Percentiles rank a stretch among this genome's conserved stretches.
These are phyloP conservation scores for Coemansia sp. DNA, from an alignment of 192 early-diverging fungal genomes.

Conservation along the genomic window DNA sequence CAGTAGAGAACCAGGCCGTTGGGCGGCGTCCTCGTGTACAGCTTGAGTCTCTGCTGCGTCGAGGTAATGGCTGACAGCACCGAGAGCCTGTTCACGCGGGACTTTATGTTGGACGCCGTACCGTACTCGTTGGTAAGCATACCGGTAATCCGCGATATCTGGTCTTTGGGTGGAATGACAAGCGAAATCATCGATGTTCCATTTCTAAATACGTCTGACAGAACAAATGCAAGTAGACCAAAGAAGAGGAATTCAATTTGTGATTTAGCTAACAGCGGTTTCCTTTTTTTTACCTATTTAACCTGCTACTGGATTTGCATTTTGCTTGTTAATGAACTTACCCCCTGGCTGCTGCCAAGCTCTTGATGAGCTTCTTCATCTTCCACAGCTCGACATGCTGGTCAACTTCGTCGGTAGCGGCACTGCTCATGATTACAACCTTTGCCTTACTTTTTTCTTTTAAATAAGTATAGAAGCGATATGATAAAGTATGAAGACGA, in stretches of 20 bases:
- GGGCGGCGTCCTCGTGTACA: constrained; percentile 87
- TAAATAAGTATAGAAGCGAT: background rate
- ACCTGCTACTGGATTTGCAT: background rate
- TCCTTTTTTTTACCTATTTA: background rate
- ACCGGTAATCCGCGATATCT: constrained; percentile 83
- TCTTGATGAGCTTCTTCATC: constrained; percentile 99
- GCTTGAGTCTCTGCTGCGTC: constrained; percentile 93
- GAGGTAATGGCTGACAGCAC: constrained; percentile 98
- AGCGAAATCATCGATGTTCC: constrained; percentile 99
- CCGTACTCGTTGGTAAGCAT: constrained; percentile 99
- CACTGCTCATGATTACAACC: constrained; percentile 23
- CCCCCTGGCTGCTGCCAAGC: constrained; percentile 89
- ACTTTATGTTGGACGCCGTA: constrained; percentile 99
- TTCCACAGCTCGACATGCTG: constrained; percentile 97
- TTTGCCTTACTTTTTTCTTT: background rate
- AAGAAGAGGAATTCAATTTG: background rate
- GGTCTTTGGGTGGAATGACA: constrained; percentile 90
- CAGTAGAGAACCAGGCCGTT: constrained; percentile 96
- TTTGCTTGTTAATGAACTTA: constrained; percentile 38
- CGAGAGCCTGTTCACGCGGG: constrained; percentile 96
- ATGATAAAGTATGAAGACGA: constrained; percentile 9
- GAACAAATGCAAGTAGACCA: background rate
- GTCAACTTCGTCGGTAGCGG: constrained; percentile 56
- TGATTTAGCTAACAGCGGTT: too few species aligned
- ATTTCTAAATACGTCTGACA: constrained; percentile 57